phyloP scores from a whole-genome alignment of 1,284 basidiomycete genomes.

The Rhodofomes roseus region DNA sequence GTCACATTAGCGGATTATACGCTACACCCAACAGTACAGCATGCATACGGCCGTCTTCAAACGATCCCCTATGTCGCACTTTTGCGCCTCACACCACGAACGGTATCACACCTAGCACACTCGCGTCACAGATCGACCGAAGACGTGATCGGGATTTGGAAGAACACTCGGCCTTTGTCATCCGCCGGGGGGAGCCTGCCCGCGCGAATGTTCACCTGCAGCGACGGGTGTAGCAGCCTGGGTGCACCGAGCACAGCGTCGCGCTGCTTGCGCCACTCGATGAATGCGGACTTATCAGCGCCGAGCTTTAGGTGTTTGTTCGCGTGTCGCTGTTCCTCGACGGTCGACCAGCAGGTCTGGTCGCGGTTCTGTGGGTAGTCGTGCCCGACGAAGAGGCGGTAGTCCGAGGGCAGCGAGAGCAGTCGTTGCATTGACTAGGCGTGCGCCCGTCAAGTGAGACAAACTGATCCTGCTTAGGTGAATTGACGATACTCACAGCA shows the following conservation, averaged over 20 bases:
- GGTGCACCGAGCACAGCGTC: slow-evolving; percentile 34
- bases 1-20: too few species aligned
- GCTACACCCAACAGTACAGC: too few species aligned
- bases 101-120: background rate
- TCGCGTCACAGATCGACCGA: slow-evolving; percentile 12
- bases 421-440: slow-evolving; percentile 36
- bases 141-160: slow-evolving; percentile 23
- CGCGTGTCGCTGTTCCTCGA: slow-evolving; percentile 31
- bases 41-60: too few species aligned
- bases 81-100: background rate
- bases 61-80: too few species aligned
- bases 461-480: slow-evolving; percentile 3
- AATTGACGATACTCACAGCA: slow-evolving; percentile 21
- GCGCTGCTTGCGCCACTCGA: slow-evolving; percentile 31
- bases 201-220: slow-evolving; percentile 39
- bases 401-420: slow-evolving; percentile 32
- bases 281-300: slow-evolving; percentile 30
- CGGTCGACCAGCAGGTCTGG: slow-evolving; percentile 31
- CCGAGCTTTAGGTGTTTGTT: slow-evolving; percentile 34
- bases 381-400: slow-evolving; percentile 39
- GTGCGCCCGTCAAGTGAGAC: background rate
- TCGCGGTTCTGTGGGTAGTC: slow-evolving; percentile 34
- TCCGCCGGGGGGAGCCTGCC: slow-evolving; percentile 35
- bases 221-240: slow-evolving; percentile 34
- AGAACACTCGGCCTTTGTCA: slow-evolving; percentile 24